Conservation (phyloP, 768 basidiomycete species). For the Mycena metata region DNA sequence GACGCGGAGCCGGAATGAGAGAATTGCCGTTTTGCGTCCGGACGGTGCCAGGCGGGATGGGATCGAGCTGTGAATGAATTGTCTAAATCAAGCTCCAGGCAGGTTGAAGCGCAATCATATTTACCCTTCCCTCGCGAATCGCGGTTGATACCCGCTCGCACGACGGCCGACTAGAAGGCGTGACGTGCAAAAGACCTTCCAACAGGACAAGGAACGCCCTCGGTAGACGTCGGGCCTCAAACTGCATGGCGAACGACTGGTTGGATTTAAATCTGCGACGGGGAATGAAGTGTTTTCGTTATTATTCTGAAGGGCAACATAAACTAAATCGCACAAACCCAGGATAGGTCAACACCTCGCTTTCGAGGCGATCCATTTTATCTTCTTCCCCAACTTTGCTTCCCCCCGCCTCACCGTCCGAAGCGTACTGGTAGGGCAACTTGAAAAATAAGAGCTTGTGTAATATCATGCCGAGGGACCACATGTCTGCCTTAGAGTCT, state of each 20-base stretch:
- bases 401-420: constrained; percentile 67
- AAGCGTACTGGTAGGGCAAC: constrained; percentile 84
- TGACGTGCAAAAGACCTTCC: constrained; percentile 76
- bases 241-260: constrained; percentile 63
- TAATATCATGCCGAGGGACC: constrained; percentile 97
- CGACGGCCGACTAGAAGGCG: constrained; percentile 73
- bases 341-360: constrained; percentile 79
- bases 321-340: constrained; percentile 63
- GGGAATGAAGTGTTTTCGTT: too few species aligned
- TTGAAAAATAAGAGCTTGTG: constrained; percentile 94
- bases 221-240: constrained; percentile 81
- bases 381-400: constrained; percentile 64
- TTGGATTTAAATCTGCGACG: constrained; percentile 64
- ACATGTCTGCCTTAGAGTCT: constrained; percentile 94
- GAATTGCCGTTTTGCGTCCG: constrained; percentile 9
- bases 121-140: constrained; percentile 79
- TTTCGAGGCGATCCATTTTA: constrained; percentile 77
- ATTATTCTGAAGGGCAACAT: background rate
- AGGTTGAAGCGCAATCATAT: constrained; percentile 42
- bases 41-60: constrained; percentile 1
- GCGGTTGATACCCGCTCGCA: constrained; percentile 80
- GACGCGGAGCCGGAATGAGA: constrained; percentile 28
- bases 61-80: constrained; percentile 27
- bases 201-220: constrained; percentile 78
- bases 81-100: background rate